Evolutionary conservation across 2,329 filamentous ascomycete species (phyloP).

Genomic region (Stagonosporopsis cucurbitacearum): DNA sequence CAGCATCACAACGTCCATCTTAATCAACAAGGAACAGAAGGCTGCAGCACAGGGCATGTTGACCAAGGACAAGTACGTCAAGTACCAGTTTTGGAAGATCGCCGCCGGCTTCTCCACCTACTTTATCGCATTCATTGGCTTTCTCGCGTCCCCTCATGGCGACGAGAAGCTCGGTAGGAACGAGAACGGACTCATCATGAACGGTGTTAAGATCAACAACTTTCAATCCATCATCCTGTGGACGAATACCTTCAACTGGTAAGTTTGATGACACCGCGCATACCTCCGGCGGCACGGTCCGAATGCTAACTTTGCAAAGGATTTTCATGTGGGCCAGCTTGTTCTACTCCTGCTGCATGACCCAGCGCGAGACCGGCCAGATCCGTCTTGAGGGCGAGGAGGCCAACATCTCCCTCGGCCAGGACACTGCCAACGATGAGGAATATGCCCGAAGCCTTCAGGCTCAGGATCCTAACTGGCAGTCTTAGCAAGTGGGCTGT

Average conservation of each 20-base stretch:
- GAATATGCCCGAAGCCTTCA: slow-evolving; percentile 30
- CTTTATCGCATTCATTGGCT: slow-evolving; percentile 27
- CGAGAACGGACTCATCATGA: slow-evolving; percentile 24
- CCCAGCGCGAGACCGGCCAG: slow-evolving; percentile 24
- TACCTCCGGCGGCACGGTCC: not conserved
- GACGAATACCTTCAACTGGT: slow-evolving; percentile 37
- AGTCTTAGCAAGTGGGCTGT: slow-evolving; percentile 4
- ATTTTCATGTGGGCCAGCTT: slow-evolving; percentile 34
- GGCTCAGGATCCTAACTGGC: slow-evolving; percentile 30
- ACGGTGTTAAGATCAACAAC: slow-evolving; percentile 29
- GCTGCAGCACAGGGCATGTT: slow-evolving; percentile 24
- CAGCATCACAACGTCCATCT: slow-evolving; percentile 26
- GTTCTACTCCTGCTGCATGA: slow-evolving; percentile 40
- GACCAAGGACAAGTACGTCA: slow-evolving; percentile 31
- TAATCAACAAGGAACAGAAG: slow-evolving; percentile 29
- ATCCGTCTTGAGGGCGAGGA: slow-evolving; percentile 35
- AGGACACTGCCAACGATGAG: slow-evolving; percentile 20
- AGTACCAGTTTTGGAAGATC: slow-evolving; percentile 35
- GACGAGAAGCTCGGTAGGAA: slow-evolving; percentile 9
- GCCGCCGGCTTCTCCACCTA: slow-evolving; percentile 24
- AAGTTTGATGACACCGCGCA: slow-evolving; percentile 2
- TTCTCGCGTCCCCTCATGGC: slow-evolving; percentile 11
- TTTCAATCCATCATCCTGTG: slow-evolving; percentile 30
- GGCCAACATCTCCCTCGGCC: slow-evolving; percentile 20
- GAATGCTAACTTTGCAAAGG: slow-evolving; percentile 20